These are phyloP conservation scores for Poronia punctata DNA, from an alignment of 495 filamentous ascomycete species.

Conservation along the genomic window DNA sequence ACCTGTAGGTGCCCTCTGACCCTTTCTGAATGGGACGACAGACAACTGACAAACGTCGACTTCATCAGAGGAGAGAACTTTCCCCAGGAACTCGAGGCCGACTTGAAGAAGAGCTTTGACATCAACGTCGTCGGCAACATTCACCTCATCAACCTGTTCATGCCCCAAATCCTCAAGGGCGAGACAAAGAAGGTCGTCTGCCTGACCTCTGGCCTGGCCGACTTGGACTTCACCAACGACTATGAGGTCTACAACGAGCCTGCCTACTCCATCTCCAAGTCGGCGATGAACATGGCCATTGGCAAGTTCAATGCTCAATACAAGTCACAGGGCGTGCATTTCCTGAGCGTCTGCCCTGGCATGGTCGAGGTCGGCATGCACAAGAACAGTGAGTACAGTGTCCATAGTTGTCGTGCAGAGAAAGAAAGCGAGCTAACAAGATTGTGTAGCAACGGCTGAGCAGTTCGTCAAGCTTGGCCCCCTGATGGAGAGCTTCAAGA, in stretches of 20 bases:
- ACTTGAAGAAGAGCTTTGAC: constrained; percentile 21
- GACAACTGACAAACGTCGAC: background rate
- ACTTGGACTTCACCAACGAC: constrained; percentile 20
- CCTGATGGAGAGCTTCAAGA: constrained; percentile 30
- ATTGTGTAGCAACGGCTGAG: constrained; percentile 30
- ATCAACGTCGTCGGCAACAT: constrained; percentile 43
- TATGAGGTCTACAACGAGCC: constrained; percentile 17
- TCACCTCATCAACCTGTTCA: constrained; percentile 42
- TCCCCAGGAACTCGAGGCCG: constrained; percentile 24
- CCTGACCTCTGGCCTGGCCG: constrained; percentile 39
- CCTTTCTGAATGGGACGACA: background rate
- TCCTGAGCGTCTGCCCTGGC: constrained; percentile 46
- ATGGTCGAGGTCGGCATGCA: constrained; percentile 28
- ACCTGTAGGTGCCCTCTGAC: constrained; percentile 7
- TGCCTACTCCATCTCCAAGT: constrained; percentile 35
- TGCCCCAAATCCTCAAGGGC: constrained; percentile 41
- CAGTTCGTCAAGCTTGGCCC: constrained; percentile 22
- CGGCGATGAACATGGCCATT: constrained; percentile 37
- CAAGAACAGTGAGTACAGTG: constrained; percentile 15
- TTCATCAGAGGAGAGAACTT: constrained; percentile 22
- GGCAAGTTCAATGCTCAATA: constrained; percentile 42
- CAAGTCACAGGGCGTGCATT: constrained; percentile 41
- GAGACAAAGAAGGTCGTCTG: constrained; percentile 44
- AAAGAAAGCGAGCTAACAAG: too few relatives aligned
- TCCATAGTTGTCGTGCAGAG: background rate